Base-by-base conservation (phyloP, 2,329 filamentous ascomycete species). In the Zymoseptoria ardabiliae region DNA sequence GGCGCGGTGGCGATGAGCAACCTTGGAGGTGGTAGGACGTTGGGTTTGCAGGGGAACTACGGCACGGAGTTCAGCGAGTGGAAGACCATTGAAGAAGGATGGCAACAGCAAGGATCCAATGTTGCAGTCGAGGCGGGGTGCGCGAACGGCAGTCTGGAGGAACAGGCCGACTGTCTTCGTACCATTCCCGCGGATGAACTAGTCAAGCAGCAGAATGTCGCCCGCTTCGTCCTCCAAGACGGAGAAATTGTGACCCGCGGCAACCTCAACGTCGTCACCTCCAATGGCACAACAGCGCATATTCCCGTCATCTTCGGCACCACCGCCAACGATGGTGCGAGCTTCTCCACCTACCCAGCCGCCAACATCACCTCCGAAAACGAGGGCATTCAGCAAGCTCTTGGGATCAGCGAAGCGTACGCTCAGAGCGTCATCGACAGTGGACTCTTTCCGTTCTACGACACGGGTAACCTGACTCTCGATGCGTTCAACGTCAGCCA, bases 1-100 rank as follows among this genome's bases (percentile, higher is more conserved):
- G 77, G 77, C 8, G 79, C 76, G 1, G 71, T 81, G 3, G 73
- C 77, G 0, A 75, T 81, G 72, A 79, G 79, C 0, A 83, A 83
- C 58, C 73, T 83, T 0, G 81, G 81, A 21, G 81, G 82, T 7
- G 82, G 84, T 23, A 80, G 82, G 25, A 79, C 79, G 0, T 76
- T 84, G 1, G 83, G 82, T 1, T 77, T 82, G 2, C 75, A 71
- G 1, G 79, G 81, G n/a, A 77, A 81, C 66, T 85, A 85, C 59
- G 82, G 81, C 10, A 81, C 79, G 0, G 79, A 81, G 0, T 86
- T 85, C 69, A 82, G 80, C 10, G 76, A 78, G 22, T 86, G 85
- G 71, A 80, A 81, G 64, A 84, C 82, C 2, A 79, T 85, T 59
- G 70, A 76, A 3, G 72, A 84, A 59, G 79, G 80, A 21, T 78